Base-by-base conservation (phyloP, 495 filamentous ascomycete species). In the Daldinia grandis region DNA sequence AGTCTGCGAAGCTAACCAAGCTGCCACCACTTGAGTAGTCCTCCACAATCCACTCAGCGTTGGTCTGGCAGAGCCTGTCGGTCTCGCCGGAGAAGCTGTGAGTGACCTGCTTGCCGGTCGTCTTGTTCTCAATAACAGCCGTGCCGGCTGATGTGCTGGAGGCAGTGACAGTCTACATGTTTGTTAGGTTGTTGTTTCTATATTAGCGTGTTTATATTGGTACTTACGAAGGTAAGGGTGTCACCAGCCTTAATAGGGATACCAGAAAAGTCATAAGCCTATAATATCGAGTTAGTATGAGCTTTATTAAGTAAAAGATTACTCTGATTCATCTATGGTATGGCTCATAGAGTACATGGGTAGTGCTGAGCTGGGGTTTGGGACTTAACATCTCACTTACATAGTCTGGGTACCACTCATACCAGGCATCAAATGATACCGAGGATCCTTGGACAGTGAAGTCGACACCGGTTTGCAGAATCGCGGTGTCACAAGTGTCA, bases 21-120 rank as follows among this genome's bases (percentile, higher is more conserved):
- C 64, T 62, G 54, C 73, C 75, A 24, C 83, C 83, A 2, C 78
- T 73, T 60, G 85, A 79, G 68, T 86, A 90, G 61, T 90, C 88
- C 79, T 90, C 88, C 28, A 90, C 85, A 60, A 90, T 89, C 88
- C 87, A 90, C 63, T 90, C 88, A 14, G 85, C 88, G 68, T 90
- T 89, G 56, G 76, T 75, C 55, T 79, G 75, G 71, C 80, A 80
- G 9, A 86, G 78, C 1, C 58, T 58, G 10, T 66, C 64, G 21
- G 62, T 44, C 64, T 77, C 79, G 70, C 33, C 78, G 5, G 74
- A 78, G 44, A 90, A 80, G 2, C 79, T 82, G 74, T 87, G 80
- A 30, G 82, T 82, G 21, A 87, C 87, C 6, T 62, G 81, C 68
- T 86, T 64, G n/a, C 87, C 87, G 6, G 83, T 87, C 1, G 80